Evolutionary conservation across 257 asterid species (phyloP).

Genomic region (Petrea volubilis): DNA sequence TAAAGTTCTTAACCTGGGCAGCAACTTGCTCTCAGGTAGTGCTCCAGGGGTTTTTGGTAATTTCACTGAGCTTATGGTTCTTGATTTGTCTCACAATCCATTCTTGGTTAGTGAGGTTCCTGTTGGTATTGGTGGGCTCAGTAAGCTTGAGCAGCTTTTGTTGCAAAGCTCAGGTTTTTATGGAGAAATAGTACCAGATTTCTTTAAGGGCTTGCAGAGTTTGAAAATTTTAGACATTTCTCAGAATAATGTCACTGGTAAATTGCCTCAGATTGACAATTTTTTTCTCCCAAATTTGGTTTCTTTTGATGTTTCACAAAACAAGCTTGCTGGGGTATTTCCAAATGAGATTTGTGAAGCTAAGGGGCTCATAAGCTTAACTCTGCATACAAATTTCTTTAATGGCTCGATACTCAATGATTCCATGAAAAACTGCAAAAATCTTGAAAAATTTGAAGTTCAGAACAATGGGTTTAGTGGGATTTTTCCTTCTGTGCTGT

Average conservation of each 20-base stretch:
- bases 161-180: conserved; percentile 71
- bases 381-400: conserved; percentile 62
- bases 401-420: conserved; percentile 63
- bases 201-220: conserved; percentile 57
- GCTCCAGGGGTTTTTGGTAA: conserved; percentile 63
- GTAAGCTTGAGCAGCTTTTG: conserved; percentile 58
- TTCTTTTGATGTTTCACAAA: conserved; percentile 80
- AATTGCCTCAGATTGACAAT: conserved; percentile 42
- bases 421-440: conserved; percentile 43
- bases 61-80: conserved; percentile 59
- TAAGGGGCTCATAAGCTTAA: conserved; percentile 52
- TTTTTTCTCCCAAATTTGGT: conserved; percentile 63
- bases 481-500: conserved; percentile 61
- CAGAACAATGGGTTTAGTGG: conserved; percentile 75
- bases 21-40: conserved; percentile 72
- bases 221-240: conserved; percentile 65
- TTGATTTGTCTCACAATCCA: conserved; percentile 79
- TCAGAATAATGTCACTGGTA: conserved; percentile 67
- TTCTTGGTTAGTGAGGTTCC: conserved; percentile 77
- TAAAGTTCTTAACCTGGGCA: conserved; percentile 60
- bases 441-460: conserved; percentile 81
- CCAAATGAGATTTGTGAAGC: conserved; percentile 66
- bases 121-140: conserved; percentile 43
- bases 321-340: conserved; percentile 67
- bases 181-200: conserved; percentile 51